Base-by-base conservation (phyloP, 495 filamentous ascomycete species). In the Lasiosphaeris hirsuta region DNA sequence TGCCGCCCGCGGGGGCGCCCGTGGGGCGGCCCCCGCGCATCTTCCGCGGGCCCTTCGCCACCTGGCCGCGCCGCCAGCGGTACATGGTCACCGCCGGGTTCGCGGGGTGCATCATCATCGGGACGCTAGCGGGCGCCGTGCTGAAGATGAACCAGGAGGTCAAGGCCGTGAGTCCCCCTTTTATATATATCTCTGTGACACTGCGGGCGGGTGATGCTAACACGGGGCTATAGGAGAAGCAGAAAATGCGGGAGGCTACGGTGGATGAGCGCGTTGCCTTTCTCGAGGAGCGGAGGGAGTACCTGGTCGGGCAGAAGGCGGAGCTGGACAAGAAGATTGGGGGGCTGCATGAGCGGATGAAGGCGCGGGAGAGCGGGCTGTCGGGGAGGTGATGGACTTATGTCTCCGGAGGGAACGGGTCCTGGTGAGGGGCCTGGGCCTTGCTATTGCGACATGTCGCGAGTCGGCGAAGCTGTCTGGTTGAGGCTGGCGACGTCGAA, bases 71-170 rank as follows among this genome's bases (percentile, higher is more conserved):
- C 18, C 59, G 56, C 54, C 64, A 69, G 43, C n/a, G 40, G 7
- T 55, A 46, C 46, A 46, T 58, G 10, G 57, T 84, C 40, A 81
- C 83, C 1, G 77, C 65, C 13, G 71, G 72, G 9, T 72, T 84
- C 49, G 71, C 81, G 1, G 76, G 75, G 30, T 71, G 81, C 33
- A 79, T 74, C 17, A 67, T 75, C 33, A 73, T 72, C 0, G 81
- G 83, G 44, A 67, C 78, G 0, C 72, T 76, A 54, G 84, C 83
- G 63, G 84, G 84, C 17, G 84, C 84, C 2, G 76, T 76, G n/a
- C 64, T 86, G 34, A 86, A 85, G 69, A 77, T 72, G 52, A 68
- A 68, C 56, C 67, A 76, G 57, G 78, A 85, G 34, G 69, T 58
- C 46, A 62, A 59, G 10, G 56, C 61, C 4, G 73, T 73, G 63